phyloP scores from a whole-genome alignment of 164 flowering plant genomes.

The Malania oleifera region DNA sequence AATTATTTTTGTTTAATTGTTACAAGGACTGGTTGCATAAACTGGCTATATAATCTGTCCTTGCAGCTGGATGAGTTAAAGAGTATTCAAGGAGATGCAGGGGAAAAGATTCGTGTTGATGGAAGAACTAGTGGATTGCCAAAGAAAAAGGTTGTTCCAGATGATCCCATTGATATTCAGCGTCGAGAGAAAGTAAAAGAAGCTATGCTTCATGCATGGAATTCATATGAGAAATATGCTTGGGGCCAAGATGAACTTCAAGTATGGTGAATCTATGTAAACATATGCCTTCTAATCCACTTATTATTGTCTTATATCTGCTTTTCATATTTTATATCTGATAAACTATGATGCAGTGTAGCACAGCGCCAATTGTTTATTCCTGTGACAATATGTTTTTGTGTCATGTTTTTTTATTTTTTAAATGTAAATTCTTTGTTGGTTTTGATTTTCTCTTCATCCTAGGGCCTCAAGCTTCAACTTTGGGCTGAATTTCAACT shows the following conservation, averaged over 20 bases:
- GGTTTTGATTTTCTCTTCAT: too few relatives aligned
- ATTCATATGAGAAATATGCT: constrained; percentile 88
- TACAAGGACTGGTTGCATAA: not conserved
- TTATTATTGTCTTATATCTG: not conserved
- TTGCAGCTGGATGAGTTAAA: constrained; percentile 58
- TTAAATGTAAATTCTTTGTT: too few relatives aligned
- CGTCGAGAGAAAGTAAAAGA: constrained; percentile 89
- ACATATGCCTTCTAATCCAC: not conserved
- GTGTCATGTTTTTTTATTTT: too few relatives aligned
- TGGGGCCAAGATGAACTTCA: constrained; percentile 99
- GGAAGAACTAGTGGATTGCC: constrained; percentile 7
- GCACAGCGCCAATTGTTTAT: not conserved
- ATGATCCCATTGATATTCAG: constrained; percentile 58
- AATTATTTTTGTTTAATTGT: too few relatives aligned
- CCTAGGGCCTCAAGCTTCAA: too few relatives aligned
- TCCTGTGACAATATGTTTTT: too few relatives aligned
- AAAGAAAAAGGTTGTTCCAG: constrained; percentile 27
- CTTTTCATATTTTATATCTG: not conserved
- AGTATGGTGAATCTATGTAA: constrained; percentile 32
- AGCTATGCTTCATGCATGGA: constrained; percentile 99
- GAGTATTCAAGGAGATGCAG: constrained; percentile 20
- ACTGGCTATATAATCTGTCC: not conserved
- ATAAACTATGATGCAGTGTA: not conserved
- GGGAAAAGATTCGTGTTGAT: constrained; percentile 10
- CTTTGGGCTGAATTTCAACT: too few relatives aligned